Percentiles rank a stretch among this genome's conserved stretches.
These are phyloP conservation scores for Phytophthora aleatoria DNA, from an alignment of 352 stramenopile genomes.

Conservation along the genomic window DNA sequence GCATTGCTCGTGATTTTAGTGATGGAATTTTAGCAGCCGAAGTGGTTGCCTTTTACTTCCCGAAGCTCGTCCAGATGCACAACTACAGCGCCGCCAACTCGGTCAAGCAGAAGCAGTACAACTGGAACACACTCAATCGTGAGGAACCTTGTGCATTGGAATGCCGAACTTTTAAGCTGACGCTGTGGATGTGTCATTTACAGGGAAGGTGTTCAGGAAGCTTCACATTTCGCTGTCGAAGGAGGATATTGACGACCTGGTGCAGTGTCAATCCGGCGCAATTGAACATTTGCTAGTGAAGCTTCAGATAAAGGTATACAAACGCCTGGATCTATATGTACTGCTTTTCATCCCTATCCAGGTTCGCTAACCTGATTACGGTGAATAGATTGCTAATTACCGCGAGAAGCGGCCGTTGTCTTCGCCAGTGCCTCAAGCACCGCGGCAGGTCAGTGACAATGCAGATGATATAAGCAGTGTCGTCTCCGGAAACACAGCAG, in stretches of 20 bases:
- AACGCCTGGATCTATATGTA: background rate
- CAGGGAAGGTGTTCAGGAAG: conserved; percentile 86
- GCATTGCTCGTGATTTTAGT: conserved; percentile 95
- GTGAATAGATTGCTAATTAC: conserved; percentile 77
- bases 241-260: conserved; percentile 92
- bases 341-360: background rate
- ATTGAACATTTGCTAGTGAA: conserved; percentile 92
- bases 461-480: conserved; percentile 46
- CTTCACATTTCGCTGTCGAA: conserved; percentile 86
- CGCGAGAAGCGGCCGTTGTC: conserved; percentile 60
- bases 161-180: background rate
- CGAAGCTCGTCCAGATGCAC: conserved; percentile 95
- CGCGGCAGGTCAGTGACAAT: conserved; percentile 30
- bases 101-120: conserved; percentile 95
- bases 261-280: conserved; percentile 85
- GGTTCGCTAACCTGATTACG: conserved; percentile 3
- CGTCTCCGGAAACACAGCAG: conserved; percentile 30
- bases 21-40: conserved; percentile 92
- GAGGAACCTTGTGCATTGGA: conserved; percentile 9
- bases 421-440: conserved; percentile 15
- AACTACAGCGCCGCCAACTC: conserved; percentile 96
- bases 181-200: conserved; percentile 16
- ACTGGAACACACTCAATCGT: conserved; percentile 95
- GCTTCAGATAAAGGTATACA: conserved; percentile 88
- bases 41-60: conserved; percentile 95